These are phyloP conservation scores for Aspergillus ruber DNA, from an alignment of 2,329 filamentous ascomycete genomes.

Conservation along the genomic window DNA sequence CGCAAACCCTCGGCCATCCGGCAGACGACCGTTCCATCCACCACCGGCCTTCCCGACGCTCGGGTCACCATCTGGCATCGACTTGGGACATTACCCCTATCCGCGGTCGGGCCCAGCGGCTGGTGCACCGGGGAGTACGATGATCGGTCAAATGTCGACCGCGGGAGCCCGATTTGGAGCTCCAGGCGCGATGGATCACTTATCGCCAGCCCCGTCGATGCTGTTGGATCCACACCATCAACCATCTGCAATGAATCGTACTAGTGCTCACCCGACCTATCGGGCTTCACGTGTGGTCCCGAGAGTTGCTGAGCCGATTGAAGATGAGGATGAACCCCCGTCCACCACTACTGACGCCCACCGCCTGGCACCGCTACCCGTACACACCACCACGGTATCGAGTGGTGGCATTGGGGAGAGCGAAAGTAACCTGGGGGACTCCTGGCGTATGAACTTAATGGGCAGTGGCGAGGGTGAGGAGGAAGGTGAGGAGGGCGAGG, in stretches of 20 bases:
- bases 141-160: neutral
- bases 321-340: constrained; percentile 24
- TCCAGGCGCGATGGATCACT: constrained; percentile 15
- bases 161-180: constrained; percentile 16
- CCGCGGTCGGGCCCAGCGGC: neutral
- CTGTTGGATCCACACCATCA: constrained; percentile 45
- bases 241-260: constrained; percentile 26
- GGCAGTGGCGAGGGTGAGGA: constrained; percentile 26
- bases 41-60: constrained; percentile 69
- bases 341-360: constrained; percentile 11
- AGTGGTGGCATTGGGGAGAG: constrained; percentile 32
- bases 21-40: constrained; percentile 59
- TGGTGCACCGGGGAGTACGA: too few species aligned
- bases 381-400: constrained; percentile 22
- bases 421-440: constrained; percentile 55
- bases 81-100: constrained; percentile 17
- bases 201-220: constrained; percentile 37
- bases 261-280: constrained; percentile 22
- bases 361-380: constrained; percentile 10
- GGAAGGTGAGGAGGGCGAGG: constrained; percentile 44
- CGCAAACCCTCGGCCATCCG: constrained; percentile 54
- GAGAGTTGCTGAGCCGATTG: constrained; percentile 22
- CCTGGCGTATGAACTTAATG: constrained; percentile 42
- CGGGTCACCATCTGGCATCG: constrained; percentile 52
- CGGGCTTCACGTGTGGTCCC: constrained; percentile 22